Evolutionary conservation across 208 protist genomes (phyloP).

Genomic region (Trichomonas tenax): DNA sequence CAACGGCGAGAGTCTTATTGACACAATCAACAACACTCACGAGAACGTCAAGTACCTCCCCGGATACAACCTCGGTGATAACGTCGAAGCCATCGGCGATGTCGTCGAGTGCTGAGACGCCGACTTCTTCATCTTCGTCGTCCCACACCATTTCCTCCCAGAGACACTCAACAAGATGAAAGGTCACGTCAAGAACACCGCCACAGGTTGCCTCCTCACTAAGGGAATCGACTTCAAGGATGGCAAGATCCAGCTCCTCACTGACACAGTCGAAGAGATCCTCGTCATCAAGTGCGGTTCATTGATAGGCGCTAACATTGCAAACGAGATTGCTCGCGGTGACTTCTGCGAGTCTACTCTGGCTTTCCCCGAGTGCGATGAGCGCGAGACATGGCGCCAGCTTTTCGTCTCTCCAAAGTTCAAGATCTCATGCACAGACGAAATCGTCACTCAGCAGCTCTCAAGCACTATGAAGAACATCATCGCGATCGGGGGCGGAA

Average conservation of each 20-base stretch:
- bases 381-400: conserved; percentile 11
- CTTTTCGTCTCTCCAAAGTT: background rate
- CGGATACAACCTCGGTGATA: conserved; percentile 19
- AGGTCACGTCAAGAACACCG: background rate
- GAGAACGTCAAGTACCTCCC: conserved; percentile 42
- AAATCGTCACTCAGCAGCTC: background rate
- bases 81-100: conserved; percentile 25
- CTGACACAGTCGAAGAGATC: conserved; percentile 22
- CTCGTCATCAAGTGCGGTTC: conserved; percentile 10
- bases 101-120: background rate
- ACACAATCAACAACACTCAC: conserved; percentile 27
- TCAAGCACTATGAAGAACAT: conserved; percentile 38
- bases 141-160: conserved; percentile 32
- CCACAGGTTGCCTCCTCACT: background rate
- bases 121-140: conserved; percentile 30
- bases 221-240: background rate
- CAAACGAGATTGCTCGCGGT: conserved; percentile 32
- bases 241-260: conserved; percentile 17
- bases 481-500: conserved; percentile 29
- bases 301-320: conserved; percentile 33
- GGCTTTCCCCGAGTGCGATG: conserved; percentile 15
- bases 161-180: background rate
- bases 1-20: background rate
- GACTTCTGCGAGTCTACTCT: background rate
- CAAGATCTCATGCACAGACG: background rate